These are phyloP conservation scores for Rhodotorula sp. DNA, from an alignment of 1,284 basidiomycete genomes.

Conservation along the genomic window DNA sequence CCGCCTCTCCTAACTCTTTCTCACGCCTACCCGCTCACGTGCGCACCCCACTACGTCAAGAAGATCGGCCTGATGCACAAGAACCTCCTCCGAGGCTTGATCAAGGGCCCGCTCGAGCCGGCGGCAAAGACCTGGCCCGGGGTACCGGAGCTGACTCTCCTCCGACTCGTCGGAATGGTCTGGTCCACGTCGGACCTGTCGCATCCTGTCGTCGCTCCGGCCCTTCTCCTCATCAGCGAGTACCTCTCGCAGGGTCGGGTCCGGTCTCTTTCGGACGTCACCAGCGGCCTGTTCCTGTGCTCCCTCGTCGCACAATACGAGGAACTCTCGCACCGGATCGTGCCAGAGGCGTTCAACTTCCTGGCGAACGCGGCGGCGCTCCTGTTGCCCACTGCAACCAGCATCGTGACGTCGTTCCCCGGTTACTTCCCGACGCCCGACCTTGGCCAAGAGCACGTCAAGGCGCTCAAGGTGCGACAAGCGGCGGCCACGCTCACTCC, in stretches of 20 bases:
- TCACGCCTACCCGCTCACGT: slow-evolving; percentile 74
- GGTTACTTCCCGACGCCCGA: slow-evolving; percentile 72
- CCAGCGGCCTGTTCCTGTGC: slow-evolving; percentile 84
- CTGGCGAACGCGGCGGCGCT: slow-evolving; percentile 67
- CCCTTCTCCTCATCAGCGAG: slow-evolving; percentile 82
- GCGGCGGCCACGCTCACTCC: slow-evolving; percentile 15
- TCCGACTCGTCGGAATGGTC: slow-evolving; percentile 73
- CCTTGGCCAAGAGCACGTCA: slow-evolving; percentile 52
- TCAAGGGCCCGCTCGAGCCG: slow-evolving; percentile 63
- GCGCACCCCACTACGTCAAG: slow-evolving; percentile 73
- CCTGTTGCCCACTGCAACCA: slow-evolving; percentile 63
- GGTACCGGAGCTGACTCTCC: slow-evolving; percentile 72
- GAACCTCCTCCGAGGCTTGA: slow-evolving; percentile 81
- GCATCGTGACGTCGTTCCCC: slow-evolving; percentile 54
- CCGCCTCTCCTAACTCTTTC: slow-evolving; percentile 79
- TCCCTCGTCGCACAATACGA: slow-evolving; percentile 81
- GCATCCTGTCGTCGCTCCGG: slow-evolving; percentile 82
- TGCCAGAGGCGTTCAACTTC: slow-evolving; percentile 89
- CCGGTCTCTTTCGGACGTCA: slow-evolving; percentile 69
- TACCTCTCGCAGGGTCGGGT: slow-evolving; percentile 85
- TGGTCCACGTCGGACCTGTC: slow-evolving; percentile 96
- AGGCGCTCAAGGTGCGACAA: slow-evolving; percentile 32
- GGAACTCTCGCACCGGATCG: slow-evolving; percentile 73
- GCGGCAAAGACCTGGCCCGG: slow-evolving; percentile 85
- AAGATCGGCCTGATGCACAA: slow-evolving; percentile 92